Percentiles rank a stretch among this genome's conserved stretches.
Conservation (phyloP, 306 rosid genomes). For the Hippophae gyantsensis region DNA sequence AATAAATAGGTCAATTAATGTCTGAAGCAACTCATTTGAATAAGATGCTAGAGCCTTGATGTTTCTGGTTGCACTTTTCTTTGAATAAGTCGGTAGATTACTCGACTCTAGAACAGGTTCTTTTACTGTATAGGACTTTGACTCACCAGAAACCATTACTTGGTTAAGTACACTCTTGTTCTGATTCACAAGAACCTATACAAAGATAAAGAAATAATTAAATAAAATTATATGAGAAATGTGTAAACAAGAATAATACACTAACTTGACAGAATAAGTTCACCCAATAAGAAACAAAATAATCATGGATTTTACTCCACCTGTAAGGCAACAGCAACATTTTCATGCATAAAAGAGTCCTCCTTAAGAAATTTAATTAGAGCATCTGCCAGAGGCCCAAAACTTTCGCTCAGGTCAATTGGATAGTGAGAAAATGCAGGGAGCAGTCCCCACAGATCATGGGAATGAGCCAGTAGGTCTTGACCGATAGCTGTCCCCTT, state of each 20-base stretch:
- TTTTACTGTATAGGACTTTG: constrained; percentile 18
- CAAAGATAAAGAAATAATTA: constrained; percentile 14
- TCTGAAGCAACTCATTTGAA: constrained; percentile 52
- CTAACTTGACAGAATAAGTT: constrained; percentile 12
- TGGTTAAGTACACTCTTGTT: constrained; percentile 54
- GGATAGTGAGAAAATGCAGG: constrained; percentile 82
- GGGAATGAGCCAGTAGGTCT: constrained; percentile 47
- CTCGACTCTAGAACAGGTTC: constrained; percentile 27
- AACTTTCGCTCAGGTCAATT: constrained; percentile 46
- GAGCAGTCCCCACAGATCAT: constrained; percentile 60
- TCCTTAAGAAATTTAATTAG: constrained; percentile 58
- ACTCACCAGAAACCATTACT: constrained; percentile 21
- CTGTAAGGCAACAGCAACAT: constrained; percentile 61
- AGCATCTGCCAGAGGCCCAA: constrained; percentile 37
- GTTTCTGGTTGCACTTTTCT: constrained; percentile 63
- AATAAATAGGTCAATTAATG: constrained; percentile 55
- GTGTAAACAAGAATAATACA: constrained; percentile 8
- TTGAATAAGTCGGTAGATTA: constrained; percentile 46
- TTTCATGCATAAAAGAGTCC: constrained; percentile 62
- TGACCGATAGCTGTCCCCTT: constrained; percentile 36
- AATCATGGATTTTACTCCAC: constrained; percentile 23
- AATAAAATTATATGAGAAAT: background rate
- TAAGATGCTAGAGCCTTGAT: constrained; percentile 53
- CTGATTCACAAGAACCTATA: constrained; percentile 72
- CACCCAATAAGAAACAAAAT: background rate